These are phyloP conservation scores for Diaporthe nobilis DNA, from an alignment of 2,329 filamentous ascomycete species.

Conservation along the genomic window DNA sequence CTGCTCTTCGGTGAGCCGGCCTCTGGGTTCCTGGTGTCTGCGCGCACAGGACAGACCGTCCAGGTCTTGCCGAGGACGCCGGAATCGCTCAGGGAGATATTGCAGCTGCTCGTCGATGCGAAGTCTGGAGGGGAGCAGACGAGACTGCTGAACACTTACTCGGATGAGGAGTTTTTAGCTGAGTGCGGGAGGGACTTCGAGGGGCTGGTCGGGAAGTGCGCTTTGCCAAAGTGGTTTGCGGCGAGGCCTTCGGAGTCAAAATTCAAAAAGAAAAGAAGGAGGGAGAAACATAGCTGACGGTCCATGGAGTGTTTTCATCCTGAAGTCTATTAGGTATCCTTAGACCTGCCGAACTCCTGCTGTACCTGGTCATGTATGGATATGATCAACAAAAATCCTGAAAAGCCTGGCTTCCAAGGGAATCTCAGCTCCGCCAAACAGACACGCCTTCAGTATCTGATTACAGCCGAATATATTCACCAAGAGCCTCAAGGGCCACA, in stretches of 20 bases:
- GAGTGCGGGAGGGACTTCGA: constrained; percentile 31
- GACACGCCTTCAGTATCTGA: not conserved
- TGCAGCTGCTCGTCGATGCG: constrained; percentile 39
- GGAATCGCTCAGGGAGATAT: constrained; percentile 24
- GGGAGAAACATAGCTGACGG: not conserved
- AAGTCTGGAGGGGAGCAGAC: constrained; percentile 40
- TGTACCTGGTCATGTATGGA: not conserved
- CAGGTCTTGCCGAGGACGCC: constrained; percentile 34
- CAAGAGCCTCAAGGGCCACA: not conserved
- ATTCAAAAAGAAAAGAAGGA: not conserved
- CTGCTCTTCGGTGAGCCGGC: constrained; percentile 30
- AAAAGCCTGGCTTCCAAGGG: not conserved
- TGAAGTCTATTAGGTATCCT: not conserved
- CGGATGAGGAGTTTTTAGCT: constrained; percentile 37
- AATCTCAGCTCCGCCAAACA: not conserved
- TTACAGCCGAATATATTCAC: constrained; percentile 34
- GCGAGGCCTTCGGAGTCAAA: constrained; percentile 37
- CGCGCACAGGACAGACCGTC: constrained; percentile 38
- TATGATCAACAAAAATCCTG: not conserved
- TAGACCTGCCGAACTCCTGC: not conserved
- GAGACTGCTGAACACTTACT: constrained; percentile 38
- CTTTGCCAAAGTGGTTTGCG: constrained; percentile 34
- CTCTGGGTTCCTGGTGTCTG: constrained; percentile 33
- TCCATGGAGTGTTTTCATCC: not conserved
- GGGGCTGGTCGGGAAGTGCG: constrained; percentile 32